A percentile compares a stretch with the other conserved stretches of the same genome.
Evolutionary conservation across 305 asterid genomes (phyloP).

Genomic region (Fraxinus dipetala): DNA sequence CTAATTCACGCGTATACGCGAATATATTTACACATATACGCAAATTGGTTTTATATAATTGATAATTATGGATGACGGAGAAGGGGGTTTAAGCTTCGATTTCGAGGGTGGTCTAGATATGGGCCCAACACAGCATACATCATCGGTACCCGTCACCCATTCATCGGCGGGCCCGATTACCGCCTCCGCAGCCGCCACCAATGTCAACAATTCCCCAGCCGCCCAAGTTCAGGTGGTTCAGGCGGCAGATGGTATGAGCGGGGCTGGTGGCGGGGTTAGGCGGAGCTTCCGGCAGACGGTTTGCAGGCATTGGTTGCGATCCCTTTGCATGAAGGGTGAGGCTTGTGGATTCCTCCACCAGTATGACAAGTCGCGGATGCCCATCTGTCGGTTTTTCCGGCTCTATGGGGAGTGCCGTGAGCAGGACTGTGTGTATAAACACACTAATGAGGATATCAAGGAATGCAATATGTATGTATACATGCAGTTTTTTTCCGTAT

Average conservation of each 20-base stretch:
- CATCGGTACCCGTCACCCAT: slow-evolving; percentile 63
- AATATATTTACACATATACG: not conserved
- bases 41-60: not conserved
- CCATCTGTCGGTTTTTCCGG: slow-evolving; percentile 74
- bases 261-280: slow-evolving; percentile 33
- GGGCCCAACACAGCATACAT: slow-evolving; percentile 68
- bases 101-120: slow-evolving; percentile 77
- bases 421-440: slow-evolving; percentile 91
- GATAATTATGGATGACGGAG: slow-evolving; percentile 69
- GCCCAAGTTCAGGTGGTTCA: slow-evolving; percentile 24
- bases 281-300: slow-evolving; percentile 88
- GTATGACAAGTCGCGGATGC: slow-evolving; percentile 86
- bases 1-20: not conserved
- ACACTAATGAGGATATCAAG: slow-evolving; percentile 86
- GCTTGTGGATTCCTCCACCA: slow-evolving; percentile 90
- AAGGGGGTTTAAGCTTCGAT: slow-evolving; percentile 84
- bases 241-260: slow-evolving; percentile 36
- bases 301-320: slow-evolving; percentile 83
- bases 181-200: slow-evolving; percentile 26
- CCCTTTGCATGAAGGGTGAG: slow-evolving; percentile 86
- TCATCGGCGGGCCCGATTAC: slow-evolving; percentile 39
- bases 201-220: slow-evolving; percentile 25
- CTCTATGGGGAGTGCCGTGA: slow-evolving; percentile 85
- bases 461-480: slow-evolving; percentile 77
- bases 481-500: not conserved